Base-by-base conservation (phyloP, 208 protist species). In the Balamuthia mandrillaris region DNA sequence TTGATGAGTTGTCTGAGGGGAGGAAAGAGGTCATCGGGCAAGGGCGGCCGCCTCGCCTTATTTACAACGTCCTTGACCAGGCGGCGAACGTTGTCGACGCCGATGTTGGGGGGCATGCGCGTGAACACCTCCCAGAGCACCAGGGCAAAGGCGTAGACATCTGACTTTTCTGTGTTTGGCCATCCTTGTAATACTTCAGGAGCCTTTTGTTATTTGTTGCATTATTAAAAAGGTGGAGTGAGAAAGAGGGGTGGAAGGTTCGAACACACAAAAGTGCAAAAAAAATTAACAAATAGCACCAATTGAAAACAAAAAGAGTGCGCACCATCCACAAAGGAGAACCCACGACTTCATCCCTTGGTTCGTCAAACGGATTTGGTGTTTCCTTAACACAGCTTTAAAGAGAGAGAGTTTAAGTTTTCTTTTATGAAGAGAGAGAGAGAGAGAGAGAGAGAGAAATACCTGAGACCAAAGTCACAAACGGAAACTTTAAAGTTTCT, bases 381-480 rank as follows among this genome's bases (percentile, higher is more conserved):
- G 41, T 24, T 9, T 79, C 70, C 70, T 79, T 79, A 27, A 79
- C 70, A 18, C 70, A 79, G 65, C 65, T 74, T 37, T 9, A 49
- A 5, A 37, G 0, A 49, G 7, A 31, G 37, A 31, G 7, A 37
- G n/a, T 31, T 27, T 0, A n/a, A 10, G 0, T n/a, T n/a, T n/a
- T n/a, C n/a, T n/a, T n/a, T n/a, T 74, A 42, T 9, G 33, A 5
- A 37, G 0, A 49, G 7, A 31, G 37, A 31, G 7, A 37, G n/a
- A 39, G 58, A 1, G 31, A 10, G 0, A 33, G 10, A 24, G 1
- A 6, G 10, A 42, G 29, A 4, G 58, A 9, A 10, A 2, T 18
- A 74, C 47, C 45, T 60, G 29, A 99, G 95, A 49, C 97, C 97
- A 93, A 99, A 99, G 84, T 98, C 91, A 47, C 93, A 94, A 10